A percentile compares a stretch with the other conserved stretches of the same genome.
Evolutionary conservation across 2,329 filamentous ascomycete species (phyloP).

Genomic region (Juglanconis juglandina): DNA sequence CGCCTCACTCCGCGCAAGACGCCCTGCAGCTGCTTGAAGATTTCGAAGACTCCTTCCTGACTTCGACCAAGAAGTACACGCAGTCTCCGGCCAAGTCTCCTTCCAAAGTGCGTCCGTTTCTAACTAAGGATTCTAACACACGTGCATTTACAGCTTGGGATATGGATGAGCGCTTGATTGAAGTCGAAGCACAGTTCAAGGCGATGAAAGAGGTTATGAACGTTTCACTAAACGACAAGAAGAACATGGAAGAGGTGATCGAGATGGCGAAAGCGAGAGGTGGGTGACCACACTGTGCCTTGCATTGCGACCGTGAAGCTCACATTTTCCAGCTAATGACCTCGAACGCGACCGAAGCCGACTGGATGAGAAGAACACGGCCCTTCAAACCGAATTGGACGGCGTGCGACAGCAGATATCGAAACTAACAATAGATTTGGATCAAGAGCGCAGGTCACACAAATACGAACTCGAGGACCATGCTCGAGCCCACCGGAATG

Average conservation of each 20-base stretch:
- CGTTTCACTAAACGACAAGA: constrained; percentile 64
- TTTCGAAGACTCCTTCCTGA: constrained; percentile 26
- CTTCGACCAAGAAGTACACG: constrained; percentile 30
- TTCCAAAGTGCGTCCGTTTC: constrained; percentile 40
- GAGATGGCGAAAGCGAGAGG: constrained; percentile 71
- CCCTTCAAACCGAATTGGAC: constrained; percentile 63
- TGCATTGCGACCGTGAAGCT: constrained; percentile 13
- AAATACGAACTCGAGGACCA: constrained; percentile 54
- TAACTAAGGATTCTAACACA: constrained; percentile 73
- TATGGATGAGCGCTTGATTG: constrained; percentile 70
- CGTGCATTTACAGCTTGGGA: constrained; percentile 69
- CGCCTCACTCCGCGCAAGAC: constrained; percentile 17
- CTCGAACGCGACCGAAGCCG: constrained; percentile 47
- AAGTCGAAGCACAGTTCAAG: constrained; percentile 72
- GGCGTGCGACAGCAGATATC: constrained; percentile 43
- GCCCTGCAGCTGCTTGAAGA: constrained; percentile 20
- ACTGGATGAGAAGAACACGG: constrained; percentile 43
- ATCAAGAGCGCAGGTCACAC: constrained; percentile 41
- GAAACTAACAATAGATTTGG: constrained; percentile 38
- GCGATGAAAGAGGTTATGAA: constrained; percentile 71
- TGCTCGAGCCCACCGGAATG: constrained; percentile 50
- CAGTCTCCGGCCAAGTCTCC: constrained; percentile 38
- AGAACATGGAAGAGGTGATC: constrained; percentile 69
- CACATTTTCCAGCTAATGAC: constrained; percentile 38
- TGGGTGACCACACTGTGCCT: constrained; percentile 41